Conservation (phyloP, 257 asterid species). For the Nicotiana obtusifolia region DNA sequence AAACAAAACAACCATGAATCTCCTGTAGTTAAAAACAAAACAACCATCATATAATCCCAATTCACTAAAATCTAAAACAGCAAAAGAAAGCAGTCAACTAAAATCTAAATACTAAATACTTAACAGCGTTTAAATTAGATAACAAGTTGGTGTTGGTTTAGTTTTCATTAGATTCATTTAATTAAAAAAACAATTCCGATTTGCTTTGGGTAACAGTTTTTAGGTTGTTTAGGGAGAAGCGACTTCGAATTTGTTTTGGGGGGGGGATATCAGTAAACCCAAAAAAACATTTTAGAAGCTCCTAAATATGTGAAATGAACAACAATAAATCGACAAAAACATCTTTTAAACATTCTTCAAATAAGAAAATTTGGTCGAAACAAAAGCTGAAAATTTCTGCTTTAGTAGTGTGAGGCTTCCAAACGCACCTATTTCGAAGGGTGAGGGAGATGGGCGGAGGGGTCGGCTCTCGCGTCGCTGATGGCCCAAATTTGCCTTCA, state of each 20-base stretch:
- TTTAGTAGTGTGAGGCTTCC: too few species aligned
- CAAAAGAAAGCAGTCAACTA: too few species aligned
- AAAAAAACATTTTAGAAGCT: background rate
- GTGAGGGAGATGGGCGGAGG: too few species aligned
- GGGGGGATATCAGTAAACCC: background rate
- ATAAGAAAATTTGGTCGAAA: background rate
- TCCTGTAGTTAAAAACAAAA: too few species aligned
- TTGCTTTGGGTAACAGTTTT: background rate
- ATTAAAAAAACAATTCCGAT: background rate
- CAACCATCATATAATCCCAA: too few species aligned
- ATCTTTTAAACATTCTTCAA: background rate
- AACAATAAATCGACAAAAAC: background rate
- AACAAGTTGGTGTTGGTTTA: background rate
- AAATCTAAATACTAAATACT: background rate
- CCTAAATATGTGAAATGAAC: background rate
- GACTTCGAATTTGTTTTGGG: background rate
- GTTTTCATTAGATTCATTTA: background rate
- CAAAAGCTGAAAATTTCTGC: background rate
- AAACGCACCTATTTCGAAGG: too few species aligned
- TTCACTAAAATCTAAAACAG: too few species aligned
- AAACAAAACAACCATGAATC: background rate
- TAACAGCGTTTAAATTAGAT: background rate
- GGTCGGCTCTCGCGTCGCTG: too few species aligned
- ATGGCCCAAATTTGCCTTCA: too few species aligned
- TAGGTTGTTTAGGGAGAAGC: background rate